Evolutionary conservation across 2,329 filamentous ascomycete species (phyloP).

Genomic region (Arthroderma sp.): DNA sequence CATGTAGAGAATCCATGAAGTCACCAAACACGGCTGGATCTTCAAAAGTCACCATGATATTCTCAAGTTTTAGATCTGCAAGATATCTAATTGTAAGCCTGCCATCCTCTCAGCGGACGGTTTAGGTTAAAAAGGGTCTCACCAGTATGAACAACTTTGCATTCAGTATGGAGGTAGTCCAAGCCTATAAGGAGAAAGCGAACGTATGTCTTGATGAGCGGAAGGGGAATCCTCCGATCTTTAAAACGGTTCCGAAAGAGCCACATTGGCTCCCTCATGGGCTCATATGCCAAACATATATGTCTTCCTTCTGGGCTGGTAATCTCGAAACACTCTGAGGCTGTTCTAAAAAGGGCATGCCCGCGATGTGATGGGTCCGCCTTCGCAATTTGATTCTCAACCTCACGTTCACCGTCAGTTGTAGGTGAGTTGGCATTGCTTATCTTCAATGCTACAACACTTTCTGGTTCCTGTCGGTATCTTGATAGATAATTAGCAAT

Average conservation of each 20-base stretch:
- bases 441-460: conserved; percentile 12
- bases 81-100: not conserved
- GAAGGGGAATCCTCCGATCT: conserved; percentile 16
- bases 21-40: conserved; percentile 7
- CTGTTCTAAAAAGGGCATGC: conserved; percentile 18
- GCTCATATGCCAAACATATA: conserved; percentile 24
- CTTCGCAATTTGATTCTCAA: conserved; percentile 19
- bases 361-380: conserved; percentile 19
- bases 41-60: conserved; percentile 12
- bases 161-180: conserved; percentile 30
- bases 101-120: not conserved
- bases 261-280: conserved; percentile 26
- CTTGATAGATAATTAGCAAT: not conserved
- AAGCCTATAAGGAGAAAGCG: conserved; percentile 27
- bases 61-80: conserved; percentile 13
- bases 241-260: conserved; percentile 18
- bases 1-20: conserved; percentile 5
- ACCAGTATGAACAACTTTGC: conserved; percentile 31
- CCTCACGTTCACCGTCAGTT: conserved; percentile 16
- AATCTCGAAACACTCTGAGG: conserved; percentile 19
- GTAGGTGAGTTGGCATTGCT: conserved; percentile 3
- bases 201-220: conserved; percentile 21
- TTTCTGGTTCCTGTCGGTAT: conserved; percentile 7
- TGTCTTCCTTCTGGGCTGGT: conserved; percentile 18
- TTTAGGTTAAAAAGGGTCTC: not conserved